Evolutionary conservation across 805 yeast species (phyloP).

Genomic region (Lipomyces kockii): DNA sequence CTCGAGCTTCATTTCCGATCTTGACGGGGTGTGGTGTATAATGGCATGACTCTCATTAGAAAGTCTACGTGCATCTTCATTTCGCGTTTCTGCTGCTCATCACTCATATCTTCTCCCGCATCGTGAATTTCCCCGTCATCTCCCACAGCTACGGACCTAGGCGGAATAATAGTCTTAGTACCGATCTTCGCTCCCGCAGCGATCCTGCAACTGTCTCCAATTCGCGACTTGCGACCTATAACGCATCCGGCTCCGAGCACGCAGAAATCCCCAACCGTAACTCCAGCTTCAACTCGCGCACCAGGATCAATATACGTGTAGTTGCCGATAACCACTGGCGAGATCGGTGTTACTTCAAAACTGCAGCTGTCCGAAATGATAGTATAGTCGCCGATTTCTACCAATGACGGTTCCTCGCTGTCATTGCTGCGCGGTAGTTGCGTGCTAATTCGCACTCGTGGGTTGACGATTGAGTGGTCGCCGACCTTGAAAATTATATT

Average conservation of each 20-base stretch:
- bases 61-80: constrained; percentile 27
- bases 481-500: constrained; percentile 16
- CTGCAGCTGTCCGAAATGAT: constrained; percentile 21
- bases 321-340: constrained; percentile 12
- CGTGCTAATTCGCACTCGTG: constrained; percentile 11
- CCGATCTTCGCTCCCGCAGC: constrained; percentile 22
- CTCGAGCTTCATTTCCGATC: not conserved
- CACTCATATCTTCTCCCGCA: constrained; percentile 12
- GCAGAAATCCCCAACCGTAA: constrained; percentile 19
- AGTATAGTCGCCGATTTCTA: constrained; percentile 22
- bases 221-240: constrained; percentile 17
- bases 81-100: constrained; percentile 12
- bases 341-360: not conserved
- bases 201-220: constrained; percentile 18
- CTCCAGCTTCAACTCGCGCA: constrained; percentile 15
- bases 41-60: constrained; percentile 19
- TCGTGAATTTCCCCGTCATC: constrained; percentile 1
- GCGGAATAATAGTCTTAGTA: constrained; percentile 8
- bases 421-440: not conserved
- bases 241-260: constrained; percentile 16
- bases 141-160: constrained; percentile 5
- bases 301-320: constrained; percentile 22
- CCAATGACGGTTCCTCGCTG: not conserved
- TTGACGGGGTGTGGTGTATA: constrained; percentile 2
- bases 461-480: constrained; percentile 18